A percentile compares a stretch with the other conserved stretches of the same genome.
These are phyloP conservation scores for Arabidopsis lyrata DNA, from an alignment of 441 rosid species.

Conservation along the genomic window DNA sequence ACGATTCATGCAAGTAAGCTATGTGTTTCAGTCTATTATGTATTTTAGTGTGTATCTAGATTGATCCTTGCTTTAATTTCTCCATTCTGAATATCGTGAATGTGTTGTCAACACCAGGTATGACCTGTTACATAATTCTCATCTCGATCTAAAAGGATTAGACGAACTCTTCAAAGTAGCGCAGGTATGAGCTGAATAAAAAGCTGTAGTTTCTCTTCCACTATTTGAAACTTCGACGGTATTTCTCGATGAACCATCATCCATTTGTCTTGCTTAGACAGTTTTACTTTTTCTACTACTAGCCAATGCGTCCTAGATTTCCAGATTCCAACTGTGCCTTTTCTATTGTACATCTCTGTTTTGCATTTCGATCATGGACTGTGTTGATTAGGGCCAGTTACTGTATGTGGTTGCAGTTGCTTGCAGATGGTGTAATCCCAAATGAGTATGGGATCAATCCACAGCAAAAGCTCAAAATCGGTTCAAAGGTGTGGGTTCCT, in stretches of 20 bases:
- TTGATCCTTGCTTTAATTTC: slow-evolving; percentile 15
- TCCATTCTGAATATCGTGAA: slow-evolving; percentile 21
- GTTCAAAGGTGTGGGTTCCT: slow-evolving; percentile 88
- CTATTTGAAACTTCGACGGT: slow-evolving; percentile 6
- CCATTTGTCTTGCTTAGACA: slow-evolving; percentile 8
- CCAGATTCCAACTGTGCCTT: not conserved
- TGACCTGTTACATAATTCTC: slow-evolving; percentile 98
- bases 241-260: slow-evolving; percentile 4
- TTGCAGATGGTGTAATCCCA: slow-evolving; percentile 99
- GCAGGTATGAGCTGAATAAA: slow-evolving; percentile 68
- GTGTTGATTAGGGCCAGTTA: slow-evolving; percentile 28
- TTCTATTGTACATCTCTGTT: slow-evolving; percentile 4
- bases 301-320: slow-evolving; percentile 23
- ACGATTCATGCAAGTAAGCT: slow-evolving; percentile 99
- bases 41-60: slow-evolving; percentile 11
- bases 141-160: slow-evolving; percentile 90
- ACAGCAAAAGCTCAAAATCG: slow-evolving; percentile 96
- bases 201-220: slow-evolving; percentile 18
- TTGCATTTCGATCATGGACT: slow-evolving; percentile 14
- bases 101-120: slow-evolving; percentile 58
- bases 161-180: slow-evolving; percentile 96
- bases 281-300: not conserved
- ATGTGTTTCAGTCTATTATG: slow-evolving; percentile 32
- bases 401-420: slow-evolving; percentile 65
- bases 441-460: slow-evolving; percentile 99